A percentile compares a stretch with the other conserved stretches of the same genome.
phyloP scores from a whole-genome alignment of 768 basidiomycete species.

The Tulasnella sp. region DNA sequence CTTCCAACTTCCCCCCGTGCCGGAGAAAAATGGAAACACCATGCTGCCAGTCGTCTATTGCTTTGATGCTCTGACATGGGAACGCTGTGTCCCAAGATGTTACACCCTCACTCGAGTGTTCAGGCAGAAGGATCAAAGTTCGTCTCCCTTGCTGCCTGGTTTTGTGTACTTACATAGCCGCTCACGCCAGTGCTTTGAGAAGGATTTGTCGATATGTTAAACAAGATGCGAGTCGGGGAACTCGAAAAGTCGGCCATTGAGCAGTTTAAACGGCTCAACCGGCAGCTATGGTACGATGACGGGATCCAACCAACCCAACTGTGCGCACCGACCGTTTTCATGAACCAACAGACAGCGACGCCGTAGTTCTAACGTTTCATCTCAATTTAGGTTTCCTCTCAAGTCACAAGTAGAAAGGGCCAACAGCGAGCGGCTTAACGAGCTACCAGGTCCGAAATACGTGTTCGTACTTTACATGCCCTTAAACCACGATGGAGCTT shows the following conservation, averaged over 20 bases:
- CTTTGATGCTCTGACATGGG: constrained; percentile 40
- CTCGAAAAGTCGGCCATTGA: constrained; percentile 35
- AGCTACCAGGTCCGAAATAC: constrained; percentile 29
- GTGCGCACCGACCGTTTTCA: constrained; percentile 35
- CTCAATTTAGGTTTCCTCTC: constrained; percentile 57
- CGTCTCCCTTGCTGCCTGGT: constrained; percentile 21
- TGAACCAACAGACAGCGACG: neutral
- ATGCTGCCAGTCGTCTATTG: constrained; percentile 30
- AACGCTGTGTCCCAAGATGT: constrained; percentile 33
- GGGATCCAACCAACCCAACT: constrained; percentile 76
- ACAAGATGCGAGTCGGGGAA: constrained; percentile 41
- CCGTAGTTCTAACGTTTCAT: neutral
- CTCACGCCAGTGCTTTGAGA: too few species aligned
- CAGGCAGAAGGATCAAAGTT: constrained; percentile 39
- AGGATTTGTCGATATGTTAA: too few species aligned
- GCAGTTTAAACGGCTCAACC: constrained; percentile 50
- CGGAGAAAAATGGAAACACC: constrained; percentile 28
- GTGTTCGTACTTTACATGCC: constrained; percentile 35
- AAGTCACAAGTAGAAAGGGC: constrained; percentile 63
- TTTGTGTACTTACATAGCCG: neutral
- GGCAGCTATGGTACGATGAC: constrained; percentile 55
- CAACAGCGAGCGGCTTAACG: constrained; percentile 43
- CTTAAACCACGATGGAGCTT: neutral
- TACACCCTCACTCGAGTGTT: constrained; percentile 42
- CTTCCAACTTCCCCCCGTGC: constrained; percentile 41